A percentile compares a stretch with the other conserved stretches of the same genome.
Evolutionary conservation across 78 protist species (phyloP).

Genomic region (Protostelium mycophagum): DNA sequence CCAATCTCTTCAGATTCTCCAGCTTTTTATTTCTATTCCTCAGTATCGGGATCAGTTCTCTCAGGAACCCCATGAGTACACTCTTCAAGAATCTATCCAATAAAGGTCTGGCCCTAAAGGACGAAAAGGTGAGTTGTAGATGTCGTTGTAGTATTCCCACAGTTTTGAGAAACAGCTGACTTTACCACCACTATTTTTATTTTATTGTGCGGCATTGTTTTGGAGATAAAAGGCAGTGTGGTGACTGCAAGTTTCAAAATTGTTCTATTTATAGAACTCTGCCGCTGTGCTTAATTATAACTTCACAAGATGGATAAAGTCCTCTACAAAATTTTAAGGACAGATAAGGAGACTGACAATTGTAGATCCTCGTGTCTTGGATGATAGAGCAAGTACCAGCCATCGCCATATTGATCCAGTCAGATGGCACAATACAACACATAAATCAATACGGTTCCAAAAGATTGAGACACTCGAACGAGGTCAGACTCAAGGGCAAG

Average conservation of each 20-base stretch:
- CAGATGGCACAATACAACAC: background rate
- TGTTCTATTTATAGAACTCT: no score
- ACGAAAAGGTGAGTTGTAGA: background rate
- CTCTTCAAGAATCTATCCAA: background rate
- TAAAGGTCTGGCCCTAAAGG: background rate
- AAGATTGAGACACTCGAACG: background rate
- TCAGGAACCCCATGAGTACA: background rate
- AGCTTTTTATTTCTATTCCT: background rate
- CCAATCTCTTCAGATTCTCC: background rate
- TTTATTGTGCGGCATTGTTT: no score
- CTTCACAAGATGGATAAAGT: no score
- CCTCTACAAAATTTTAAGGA: no score
- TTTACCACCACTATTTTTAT: no score
- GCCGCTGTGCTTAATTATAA: no score
- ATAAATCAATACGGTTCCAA: background rate
- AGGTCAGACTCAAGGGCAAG: background rate
- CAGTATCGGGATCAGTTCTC: background rate
- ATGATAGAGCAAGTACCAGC: background rate
- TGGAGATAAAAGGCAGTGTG: no score
- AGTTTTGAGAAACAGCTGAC: no score
- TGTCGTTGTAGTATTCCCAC: no score
- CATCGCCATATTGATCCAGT: background rate
- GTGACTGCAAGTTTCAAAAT: no score
- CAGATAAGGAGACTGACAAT: background rate
- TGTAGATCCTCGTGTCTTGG: background rate